Evolutionary conservation across 345 rosid species (phyloP).

Genomic region (Pelargonium nanum): DNA sequence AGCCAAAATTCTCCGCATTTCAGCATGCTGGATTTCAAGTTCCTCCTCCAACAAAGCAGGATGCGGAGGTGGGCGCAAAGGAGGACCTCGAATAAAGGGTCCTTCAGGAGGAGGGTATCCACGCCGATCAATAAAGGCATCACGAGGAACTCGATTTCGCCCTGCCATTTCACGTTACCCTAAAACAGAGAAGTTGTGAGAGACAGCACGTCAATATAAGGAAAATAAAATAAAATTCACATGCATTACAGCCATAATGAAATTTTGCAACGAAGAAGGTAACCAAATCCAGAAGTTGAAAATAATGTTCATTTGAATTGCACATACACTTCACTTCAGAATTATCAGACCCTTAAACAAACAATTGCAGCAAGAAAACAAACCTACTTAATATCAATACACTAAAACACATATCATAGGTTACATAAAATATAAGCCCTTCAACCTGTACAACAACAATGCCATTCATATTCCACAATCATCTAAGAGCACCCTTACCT

Average conservation of each 20-base stretch:
- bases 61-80: conserved; percentile 53
- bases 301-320: not conserved
- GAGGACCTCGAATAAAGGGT: conserved; percentile 56
- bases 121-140: conserved; percentile 49
- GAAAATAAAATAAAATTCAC: not conserved
- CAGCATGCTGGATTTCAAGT: conserved; percentile 69
- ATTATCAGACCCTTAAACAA: no score
- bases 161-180: conserved; percentile 54
- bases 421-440: no score
- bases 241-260: not conserved
- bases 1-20: conserved; percentile 59
- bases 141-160: conserved; percentile 65
- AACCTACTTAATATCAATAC: no score
- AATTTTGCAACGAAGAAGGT: not conserved
- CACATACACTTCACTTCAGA: not conserved
- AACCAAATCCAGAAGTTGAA: not conserved
- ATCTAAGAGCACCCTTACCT: not conserved
- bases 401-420: no score
- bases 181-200: not conserved
- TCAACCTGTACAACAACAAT: no score
- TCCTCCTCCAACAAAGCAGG: conserved; percentile 79
- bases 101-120: conserved; percentile 56
- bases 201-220: not conserved
- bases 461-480: not conserved
- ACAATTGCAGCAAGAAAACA: no score